Conservation (phyloP, 306 rosid genomes). For the Prunus campanulata region DNA sequence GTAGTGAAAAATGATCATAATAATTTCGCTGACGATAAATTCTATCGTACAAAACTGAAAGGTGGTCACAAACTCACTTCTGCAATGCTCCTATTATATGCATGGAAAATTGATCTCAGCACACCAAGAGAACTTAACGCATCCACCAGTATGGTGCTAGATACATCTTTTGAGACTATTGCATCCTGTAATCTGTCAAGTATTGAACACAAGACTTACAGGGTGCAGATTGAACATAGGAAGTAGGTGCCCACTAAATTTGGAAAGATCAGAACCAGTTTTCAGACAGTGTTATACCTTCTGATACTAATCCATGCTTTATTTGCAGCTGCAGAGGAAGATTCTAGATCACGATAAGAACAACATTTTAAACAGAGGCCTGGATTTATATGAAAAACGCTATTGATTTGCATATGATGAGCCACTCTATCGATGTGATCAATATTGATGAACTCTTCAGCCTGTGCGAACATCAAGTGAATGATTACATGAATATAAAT, state of each 20-base stretch:
- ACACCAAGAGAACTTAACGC: slow-evolving; percentile 52
- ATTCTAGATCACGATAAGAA: slow-evolving; percentile 59
- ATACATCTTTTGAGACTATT: slow-evolving; percentile 44
- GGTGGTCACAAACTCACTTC: background rate
- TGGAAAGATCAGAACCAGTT: background rate
- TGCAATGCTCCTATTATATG: no score
- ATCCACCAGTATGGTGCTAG: slow-evolving; percentile 39
- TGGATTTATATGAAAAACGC: slow-evolving; percentile 36
- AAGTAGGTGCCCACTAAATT: background rate
- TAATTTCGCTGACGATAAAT: no score
- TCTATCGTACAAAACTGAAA: background rate
- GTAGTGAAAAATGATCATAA: no score
- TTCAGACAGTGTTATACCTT: slow-evolving; percentile 37
- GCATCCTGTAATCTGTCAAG: slow-evolving; percentile 63
- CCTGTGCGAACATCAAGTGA: slow-evolving; percentile 29
- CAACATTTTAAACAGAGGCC: slow-evolving; percentile 67
- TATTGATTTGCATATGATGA: slow-evolving; percentile 27
- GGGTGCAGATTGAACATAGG: background rate
- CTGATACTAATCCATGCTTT: slow-evolving; percentile 47
- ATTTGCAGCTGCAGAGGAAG: slow-evolving; percentile 41
- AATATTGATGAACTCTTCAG: slow-evolving; percentile 22
- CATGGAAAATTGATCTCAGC: slow-evolving; percentile 36
- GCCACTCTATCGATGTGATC: slow-evolving; percentile 38
- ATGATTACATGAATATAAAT: background rate
- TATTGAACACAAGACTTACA: slow-evolving; percentile 10